Evolutionary conservation across 2,329 filamentous ascomycete species (phyloP).

Genomic region (Aspergillus ochraceus): DNA sequence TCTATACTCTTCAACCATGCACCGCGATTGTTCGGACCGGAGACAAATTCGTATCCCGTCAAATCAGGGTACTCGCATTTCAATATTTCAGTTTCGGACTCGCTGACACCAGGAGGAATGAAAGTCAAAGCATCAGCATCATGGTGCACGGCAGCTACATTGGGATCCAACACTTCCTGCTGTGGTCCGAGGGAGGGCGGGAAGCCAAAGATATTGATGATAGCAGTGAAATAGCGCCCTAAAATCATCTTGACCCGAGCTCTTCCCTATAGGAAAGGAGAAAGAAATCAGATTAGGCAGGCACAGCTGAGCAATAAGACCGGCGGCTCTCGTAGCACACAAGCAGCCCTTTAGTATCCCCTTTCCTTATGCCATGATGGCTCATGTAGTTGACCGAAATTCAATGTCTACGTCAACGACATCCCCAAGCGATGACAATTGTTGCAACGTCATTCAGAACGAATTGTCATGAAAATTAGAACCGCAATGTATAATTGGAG

Average conservation of each 20-base stretch:
- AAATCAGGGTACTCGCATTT: neutral
- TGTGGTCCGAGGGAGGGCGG: neutral
- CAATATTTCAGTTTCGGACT: neutral
- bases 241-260: constrained; percentile 7
- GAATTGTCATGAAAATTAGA: too few species aligned
- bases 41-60: neutral
- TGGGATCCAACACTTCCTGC: neutral
- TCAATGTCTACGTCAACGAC: neutral
- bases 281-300: neutral
- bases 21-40: neutral
- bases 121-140: neutral
- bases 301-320: too few species aligned
- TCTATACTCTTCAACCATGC: neutral
- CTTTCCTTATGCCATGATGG: neutral
- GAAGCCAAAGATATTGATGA: constrained; percentile 4
- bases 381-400: neutral
- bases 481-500: neutral
- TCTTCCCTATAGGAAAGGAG: neutral
- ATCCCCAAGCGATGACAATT: neutral
- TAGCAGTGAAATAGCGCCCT: neutral
- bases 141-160: neutral
- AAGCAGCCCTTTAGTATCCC: neutral
- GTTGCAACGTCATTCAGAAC: too few species aligned
- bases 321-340: too few species aligned
- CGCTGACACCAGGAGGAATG: neutral